A percentile compares a stretch with the other conserved stretches of the same genome.
These are phyloP conservation scores for Vitis labrusca DNA, from an alignment of 164 flowering plant genomes.

Conservation along the genomic window DNA sequence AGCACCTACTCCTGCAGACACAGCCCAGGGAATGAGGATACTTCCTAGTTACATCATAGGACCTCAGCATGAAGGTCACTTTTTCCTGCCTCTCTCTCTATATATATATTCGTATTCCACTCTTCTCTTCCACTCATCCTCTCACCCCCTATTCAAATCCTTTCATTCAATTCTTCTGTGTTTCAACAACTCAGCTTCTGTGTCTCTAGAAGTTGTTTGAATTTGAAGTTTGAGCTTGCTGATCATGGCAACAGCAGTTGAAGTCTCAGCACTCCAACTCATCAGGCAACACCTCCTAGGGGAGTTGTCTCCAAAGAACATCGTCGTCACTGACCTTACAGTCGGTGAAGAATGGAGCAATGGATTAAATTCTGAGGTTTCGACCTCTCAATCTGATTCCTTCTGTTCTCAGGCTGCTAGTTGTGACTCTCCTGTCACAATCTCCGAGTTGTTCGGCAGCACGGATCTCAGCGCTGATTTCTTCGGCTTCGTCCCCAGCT, in stretches of 20 bases:
- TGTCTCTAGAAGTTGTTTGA: too few relatives aligned
- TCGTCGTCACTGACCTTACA: background rate
- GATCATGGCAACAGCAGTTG: conserved; percentile 12
- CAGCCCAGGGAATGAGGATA: background rate
- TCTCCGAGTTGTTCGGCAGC: background rate
- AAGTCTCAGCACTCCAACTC: conserved; percentile 16
- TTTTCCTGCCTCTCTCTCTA: background rate
- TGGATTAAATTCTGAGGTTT: background rate
- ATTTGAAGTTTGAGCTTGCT: background rate
- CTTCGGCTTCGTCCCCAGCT: conserved; percentile 1
- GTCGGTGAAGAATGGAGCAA: background rate
- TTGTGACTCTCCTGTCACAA: background rate
- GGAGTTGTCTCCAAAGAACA: conserved; percentile 6
- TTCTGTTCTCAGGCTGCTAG: background rate
- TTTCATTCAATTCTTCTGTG: too few relatives aligned
- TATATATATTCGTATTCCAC: background rate
- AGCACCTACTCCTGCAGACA: background rate
- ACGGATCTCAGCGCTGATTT: background rate
- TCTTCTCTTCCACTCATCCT: background rate
- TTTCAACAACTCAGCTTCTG: background rate
- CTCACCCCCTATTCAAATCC: background rate
- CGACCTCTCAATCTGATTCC: conserved; percentile 4
- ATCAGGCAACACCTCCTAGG: conserved; percentile 24
- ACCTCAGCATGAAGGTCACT: background rate
- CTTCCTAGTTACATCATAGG: background rate